Evolutionary conservation across 148 eudicot genomes (phyloP).

Genomic region (Rhododendron mucronatum): DNA sequence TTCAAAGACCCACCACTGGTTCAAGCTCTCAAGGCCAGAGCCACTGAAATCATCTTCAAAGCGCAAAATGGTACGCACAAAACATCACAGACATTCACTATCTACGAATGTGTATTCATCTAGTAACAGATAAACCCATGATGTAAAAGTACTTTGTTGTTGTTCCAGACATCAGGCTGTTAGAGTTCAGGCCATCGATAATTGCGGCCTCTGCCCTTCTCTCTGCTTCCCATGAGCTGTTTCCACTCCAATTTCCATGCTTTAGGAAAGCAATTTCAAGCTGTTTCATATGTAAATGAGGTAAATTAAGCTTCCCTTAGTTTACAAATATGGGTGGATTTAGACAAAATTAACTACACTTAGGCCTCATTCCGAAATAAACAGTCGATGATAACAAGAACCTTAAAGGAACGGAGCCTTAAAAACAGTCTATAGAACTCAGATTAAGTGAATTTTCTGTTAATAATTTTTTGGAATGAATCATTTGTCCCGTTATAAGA

Average conservation of each 20-base stretch:
- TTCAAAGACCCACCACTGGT: conserved; percentile 27
- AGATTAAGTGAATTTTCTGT: no score
- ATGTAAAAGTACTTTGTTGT: neutral
- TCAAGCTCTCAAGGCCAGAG: conserved; percentile 36
- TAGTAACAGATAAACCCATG: neutral
- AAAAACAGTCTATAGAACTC: no score
- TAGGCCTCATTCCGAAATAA: no score
- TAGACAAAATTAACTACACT: no score
- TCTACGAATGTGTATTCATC: neutral
- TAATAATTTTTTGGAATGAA: no score
- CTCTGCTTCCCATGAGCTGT: conserved; percentile 41
- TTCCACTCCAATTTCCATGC: conserved; percentile 39
- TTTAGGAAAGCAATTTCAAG: conserved; percentile 28
- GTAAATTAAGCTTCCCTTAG: neutral
- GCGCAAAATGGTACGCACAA: conserved; percentile 36
- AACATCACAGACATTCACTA: neutral
- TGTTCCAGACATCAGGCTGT: conserved; percentile 31
- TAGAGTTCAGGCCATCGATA: conserved; percentile 49
- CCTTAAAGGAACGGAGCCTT: no score
- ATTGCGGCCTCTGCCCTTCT: conserved; percentile 54
- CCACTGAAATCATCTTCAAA: conserved; percentile 47
- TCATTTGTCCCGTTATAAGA: no score
- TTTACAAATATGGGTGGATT: neutral
- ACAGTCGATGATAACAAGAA: no score
- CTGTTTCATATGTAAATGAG: conserved; percentile 22